phyloP scores from a whole-genome alignment of 176 grass and related monocot genomes.

The Oryza nivara region DNA sequence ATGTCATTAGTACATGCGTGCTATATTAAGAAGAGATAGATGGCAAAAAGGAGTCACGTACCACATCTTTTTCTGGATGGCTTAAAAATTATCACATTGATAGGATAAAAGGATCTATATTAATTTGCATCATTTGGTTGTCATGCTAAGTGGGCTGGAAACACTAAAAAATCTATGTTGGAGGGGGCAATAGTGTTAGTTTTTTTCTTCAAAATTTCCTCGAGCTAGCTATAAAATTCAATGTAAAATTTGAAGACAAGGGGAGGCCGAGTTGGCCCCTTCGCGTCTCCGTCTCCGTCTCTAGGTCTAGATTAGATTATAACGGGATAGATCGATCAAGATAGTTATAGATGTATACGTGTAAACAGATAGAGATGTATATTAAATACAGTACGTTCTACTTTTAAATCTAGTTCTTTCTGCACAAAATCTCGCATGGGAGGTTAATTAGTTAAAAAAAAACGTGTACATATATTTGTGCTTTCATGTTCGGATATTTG shows the following conservation, averaged over 20 bases:
- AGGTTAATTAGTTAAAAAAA: neutral
- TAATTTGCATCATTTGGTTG: neutral
- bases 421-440: no score
- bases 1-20: neutral
- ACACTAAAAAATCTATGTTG: no score
- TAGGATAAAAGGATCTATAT: neutral
- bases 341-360: neutral
- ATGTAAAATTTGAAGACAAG: no score
- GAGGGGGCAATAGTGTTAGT: no score
- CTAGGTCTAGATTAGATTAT: neutral
- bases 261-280: no score
- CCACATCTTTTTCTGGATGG: no score
- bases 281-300: no score
- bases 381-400: neutral
- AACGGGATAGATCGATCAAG: neutral
- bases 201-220: no score
- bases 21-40: neutral
- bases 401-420: neutral
- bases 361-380: no score
- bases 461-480: neutral
- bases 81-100: no score
- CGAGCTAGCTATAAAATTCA: no score
- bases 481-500: neutral
- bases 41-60: neutral
- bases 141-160: neutral